These are phyloP conservation scores for Hylodesmum podocarpum DNA, from an alignment of 306 rosid genomes.

Conservation along the genomic window DNA sequence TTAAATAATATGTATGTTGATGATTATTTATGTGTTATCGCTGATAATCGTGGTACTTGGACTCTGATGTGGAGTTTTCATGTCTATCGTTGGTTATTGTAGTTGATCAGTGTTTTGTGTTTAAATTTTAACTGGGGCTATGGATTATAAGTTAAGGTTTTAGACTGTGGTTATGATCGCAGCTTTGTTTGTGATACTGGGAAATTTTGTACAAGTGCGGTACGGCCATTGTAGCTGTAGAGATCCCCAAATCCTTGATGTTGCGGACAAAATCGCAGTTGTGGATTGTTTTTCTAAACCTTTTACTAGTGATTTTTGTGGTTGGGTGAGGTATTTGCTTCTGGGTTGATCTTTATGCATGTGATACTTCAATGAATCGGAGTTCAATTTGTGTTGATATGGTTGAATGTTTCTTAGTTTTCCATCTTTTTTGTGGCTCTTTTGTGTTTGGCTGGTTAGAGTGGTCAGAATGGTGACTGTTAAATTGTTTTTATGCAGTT, in stretches of 20 bases:
- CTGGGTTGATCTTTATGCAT: not conserved
- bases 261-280: too few species aligned
- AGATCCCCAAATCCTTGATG: too few species aligned
- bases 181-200: too few species aligned
- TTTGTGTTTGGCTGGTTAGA: not conserved
- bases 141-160: not conserved
- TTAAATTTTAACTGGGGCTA: not conserved
- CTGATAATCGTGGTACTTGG: not conserved
- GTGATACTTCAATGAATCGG: not conserved
- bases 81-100: not conserved
- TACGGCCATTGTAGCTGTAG: too few species aligned
- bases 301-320: not conserved
- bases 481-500: conserved; percentile 22
- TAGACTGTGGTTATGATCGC: too few species aligned
- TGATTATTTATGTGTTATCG: not conserved
- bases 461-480: conserved; percentile 23
- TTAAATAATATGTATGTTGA: too few species aligned
- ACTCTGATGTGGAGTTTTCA: not conserved
- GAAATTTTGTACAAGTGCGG: too few species aligned
- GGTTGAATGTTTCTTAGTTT: not conserved
- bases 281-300: too few species aligned
- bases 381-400: not conserved
- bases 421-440: not conserved
- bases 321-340: not conserved
- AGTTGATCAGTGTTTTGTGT: not conserved